Conservation (phyloP, 148 eudicot species). For the Vaccinium myrtillus region DNA sequence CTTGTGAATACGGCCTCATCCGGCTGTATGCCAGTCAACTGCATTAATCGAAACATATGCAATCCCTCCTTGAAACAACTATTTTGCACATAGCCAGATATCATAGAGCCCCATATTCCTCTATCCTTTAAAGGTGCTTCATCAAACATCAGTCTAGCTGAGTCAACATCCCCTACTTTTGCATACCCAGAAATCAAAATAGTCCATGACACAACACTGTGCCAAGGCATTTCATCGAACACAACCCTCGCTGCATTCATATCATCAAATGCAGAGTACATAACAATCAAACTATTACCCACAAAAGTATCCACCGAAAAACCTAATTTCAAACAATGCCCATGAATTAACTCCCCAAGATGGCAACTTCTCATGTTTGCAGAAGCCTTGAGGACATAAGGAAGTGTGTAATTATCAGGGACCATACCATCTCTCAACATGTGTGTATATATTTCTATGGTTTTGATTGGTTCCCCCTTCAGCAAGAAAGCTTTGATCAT, state of each 20-base stretch:
- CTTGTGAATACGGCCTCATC: conserved; percentile 34
- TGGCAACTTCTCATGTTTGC: conserved; percentile 15
- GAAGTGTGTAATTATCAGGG: conserved; percentile 43
- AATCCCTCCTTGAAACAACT: conserved; percentile 37
- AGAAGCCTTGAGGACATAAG: conserved; percentile 36
- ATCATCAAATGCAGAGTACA: conserved; percentile 24
- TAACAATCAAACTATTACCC: conserved; percentile 29
- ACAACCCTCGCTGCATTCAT: conserved; percentile 25
- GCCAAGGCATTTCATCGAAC: conserved; percentile 24
- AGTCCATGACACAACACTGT: conserved; percentile 33
- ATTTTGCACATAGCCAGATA: conserved; percentile 41
- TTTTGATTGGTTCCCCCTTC: conserved; percentile 15
- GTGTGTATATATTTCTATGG: conserved; percentile 12
- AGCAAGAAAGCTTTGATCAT: conserved; percentile 38
- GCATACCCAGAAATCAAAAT: conserved; percentile 36
- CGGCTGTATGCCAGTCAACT: conserved; percentile 19
- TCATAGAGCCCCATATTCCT: conserved; percentile 38
- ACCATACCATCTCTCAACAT: conserved; percentile 21
- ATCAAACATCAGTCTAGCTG: conserved; percentile 39
- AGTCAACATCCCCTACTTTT: conserved; percentile 25
- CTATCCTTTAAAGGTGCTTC: conserved; percentile 35
- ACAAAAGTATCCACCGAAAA: conserved; percentile 26
- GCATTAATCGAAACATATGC: conserved; percentile 33
- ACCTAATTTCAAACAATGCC: conserved; percentile 31
- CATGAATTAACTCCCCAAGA: conserved; percentile 29